Base-by-base conservation (phyloP, 2,329 filamentous ascomycete genomes). In the Monilinia polystroma region DNA sequence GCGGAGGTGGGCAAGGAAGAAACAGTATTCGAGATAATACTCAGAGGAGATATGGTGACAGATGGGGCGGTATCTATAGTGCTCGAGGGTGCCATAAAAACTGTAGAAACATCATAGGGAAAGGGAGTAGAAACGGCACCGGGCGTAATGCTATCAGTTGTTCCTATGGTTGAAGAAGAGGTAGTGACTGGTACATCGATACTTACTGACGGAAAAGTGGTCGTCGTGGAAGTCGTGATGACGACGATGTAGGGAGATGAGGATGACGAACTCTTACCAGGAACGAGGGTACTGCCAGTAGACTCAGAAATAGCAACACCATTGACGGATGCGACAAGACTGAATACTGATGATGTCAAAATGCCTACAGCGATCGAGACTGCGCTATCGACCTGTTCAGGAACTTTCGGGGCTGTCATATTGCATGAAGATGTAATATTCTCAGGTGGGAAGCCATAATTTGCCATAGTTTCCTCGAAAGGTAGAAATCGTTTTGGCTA, bases 191-290 rank as follows among this genome's bases (percentile, higher is more conserved):
- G 58, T 12, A 26, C n/a, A 23, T 26, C 29, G 11, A 43, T 26
- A 49, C 47, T 20, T 35, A 32, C 20, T 12, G 23, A 51, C 6
- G 29, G 29, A 38, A 51, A 1, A 49, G 45, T 60, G 3, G 45
- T 60, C n/a, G 58, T 51, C 47, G 58, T 32, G 32, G 45, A 51
- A 12, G 58, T 60, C 26, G 45, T 20, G 11, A 60, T 2, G 16
- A 60, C 8, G 8, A 60, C 20, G 29, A 60, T n/a, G 32, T 38
- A 7, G 35, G 45, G 57, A 51, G 47, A 32, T 26, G 29, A 45
- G 14, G 43, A 35, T 59, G 57, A 14, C 1, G 57, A 38, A 35
- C 12, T 51, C 29, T 26, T 14, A 38, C 29, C 16, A 12, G 45
- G 14, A 51, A 47, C 29, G 14, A 20, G 14, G 2, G 14, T 26